phyloP scores from a whole-genome alignment of 768 basidiomycete species.

The Amanita jacksonii region DNA sequence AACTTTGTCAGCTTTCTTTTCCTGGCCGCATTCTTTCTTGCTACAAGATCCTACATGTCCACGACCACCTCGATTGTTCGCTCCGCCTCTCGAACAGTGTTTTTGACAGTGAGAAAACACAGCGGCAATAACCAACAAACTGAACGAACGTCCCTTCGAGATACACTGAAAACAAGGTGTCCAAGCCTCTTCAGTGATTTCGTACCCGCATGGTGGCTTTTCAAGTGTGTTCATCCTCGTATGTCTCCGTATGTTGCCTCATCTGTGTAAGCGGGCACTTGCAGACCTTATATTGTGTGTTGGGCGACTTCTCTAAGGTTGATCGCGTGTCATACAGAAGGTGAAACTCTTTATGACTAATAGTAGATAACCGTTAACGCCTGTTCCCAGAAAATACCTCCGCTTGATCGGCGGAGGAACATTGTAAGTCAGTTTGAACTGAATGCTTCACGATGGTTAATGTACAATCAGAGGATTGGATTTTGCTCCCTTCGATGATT shows the following conservation, averaged over 20 bases:
- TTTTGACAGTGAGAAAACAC: constrained; percentile 24
- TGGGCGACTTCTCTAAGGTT: constrained; percentile 50
- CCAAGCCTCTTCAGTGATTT: constrained; percentile 33
- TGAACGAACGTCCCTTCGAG: constrained; percentile 28
- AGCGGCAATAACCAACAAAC: constrained; percentile 21
- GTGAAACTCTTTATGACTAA: constrained; percentile 18
- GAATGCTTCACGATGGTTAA: too few species aligned
- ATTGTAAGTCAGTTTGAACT: too few species aligned
- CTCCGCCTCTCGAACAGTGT: constrained; percentile 30
- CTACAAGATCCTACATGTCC: constrained; percentile 15
- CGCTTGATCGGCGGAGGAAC: constrained; percentile 54
- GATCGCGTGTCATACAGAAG: constrained; percentile 49
- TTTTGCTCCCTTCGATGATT: constrained; percentile 41
- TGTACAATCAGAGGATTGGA: constrained; percentile 63
- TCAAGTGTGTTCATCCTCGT: constrained; percentile 25
- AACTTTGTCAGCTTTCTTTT: constrained; percentile 19
- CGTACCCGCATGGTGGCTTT: constrained; percentile 40
- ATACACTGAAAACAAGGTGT: constrained; percentile 31
- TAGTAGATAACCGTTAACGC: not conserved
- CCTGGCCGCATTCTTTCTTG: constrained; percentile 28
- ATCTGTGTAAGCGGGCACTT: constrained; percentile 43
- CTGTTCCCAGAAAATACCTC: constrained; percentile 39
- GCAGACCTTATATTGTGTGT: constrained; percentile 51
- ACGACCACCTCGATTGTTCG: constrained; percentile 23
- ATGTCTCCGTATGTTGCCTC: not conserved